Evolutionary conservation across 1,284 basidiomycete genomes (phyloP), one percentile per base, ranked within the genome.

Genomic region (Apiotrichum domesticum): DNA sequence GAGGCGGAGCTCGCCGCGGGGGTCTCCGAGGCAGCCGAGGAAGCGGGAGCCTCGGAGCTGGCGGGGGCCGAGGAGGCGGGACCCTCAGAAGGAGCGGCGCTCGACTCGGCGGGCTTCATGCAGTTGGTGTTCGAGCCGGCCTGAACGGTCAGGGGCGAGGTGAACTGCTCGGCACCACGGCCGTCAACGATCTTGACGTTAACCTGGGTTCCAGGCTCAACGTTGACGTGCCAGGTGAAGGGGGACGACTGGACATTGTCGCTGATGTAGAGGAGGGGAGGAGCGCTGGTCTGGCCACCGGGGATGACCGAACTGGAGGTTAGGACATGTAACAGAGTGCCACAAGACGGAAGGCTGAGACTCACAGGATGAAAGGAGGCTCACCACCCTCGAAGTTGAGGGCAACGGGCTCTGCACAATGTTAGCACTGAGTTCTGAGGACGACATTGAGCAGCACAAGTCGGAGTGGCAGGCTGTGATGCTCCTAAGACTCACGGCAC

Each of bases 341-440:
- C 29, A 29, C 29, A 29, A 29, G 3, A 29, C 29, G 29, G 29
- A 29, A 29, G 29, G 29, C 29, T 29, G 29, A 14, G 14, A 73
- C 73, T 70, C 52, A 75, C 73, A 75, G 56, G 55, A 71, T 70
- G 70, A 59, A 75, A 39, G 72, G 72, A 34, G 61, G 40, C 13
- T 53, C 62, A 57, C 71, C 71, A 29, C 66, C 71, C 35, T 60
- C 53, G 62, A 66, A 70, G 14, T 63, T 51, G 59, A 75, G 46
- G 10, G 53, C 54, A 14, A 61, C 62, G 51, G 73, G 73, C 58
- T 72, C 73, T 75, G 60, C 32, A 35, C 9, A 29, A 15, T 35
- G 46, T 32, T 34, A 47, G 35, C n/a, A 46, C 37, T 9, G 10
- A 39, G 37, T 11, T 15, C 13, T n/a, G 44, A 11, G 44, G 29